Conservation (phyloP, 2,329 filamentous ascomycete species). For the Pseudogymnoascus sp. region DNA sequence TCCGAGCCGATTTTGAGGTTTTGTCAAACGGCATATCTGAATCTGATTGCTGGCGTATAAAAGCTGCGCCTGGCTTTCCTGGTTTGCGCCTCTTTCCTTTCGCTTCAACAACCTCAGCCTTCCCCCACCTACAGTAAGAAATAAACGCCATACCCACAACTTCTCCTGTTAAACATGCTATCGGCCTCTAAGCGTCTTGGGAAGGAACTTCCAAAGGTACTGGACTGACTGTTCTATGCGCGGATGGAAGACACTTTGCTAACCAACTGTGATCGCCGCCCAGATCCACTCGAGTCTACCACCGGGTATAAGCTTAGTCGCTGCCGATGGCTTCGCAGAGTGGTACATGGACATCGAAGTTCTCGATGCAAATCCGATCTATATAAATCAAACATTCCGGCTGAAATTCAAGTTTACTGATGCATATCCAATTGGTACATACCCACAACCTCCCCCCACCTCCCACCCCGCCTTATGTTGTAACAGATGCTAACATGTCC, state of each 20-base stretch:
- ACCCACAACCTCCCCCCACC: neutral
- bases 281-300: constrained; percentile 35
- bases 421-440: constrained; percentile 80
- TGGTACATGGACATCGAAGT: constrained; percentile 92
- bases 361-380: constrained; percentile 83
- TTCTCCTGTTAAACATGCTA: constrained; percentile 19
- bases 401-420: constrained; percentile 79
- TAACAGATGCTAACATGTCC: neutral
- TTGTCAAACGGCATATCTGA: neutral
- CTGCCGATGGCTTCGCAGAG: constrained; percentile 74
- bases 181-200: constrained; percentile 48
- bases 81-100: constrained; percentile 5
- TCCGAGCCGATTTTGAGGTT: neutral
- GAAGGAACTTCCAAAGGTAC: constrained; percentile 53
- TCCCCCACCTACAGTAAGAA: neutral
- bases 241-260: neutral
- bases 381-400: constrained; percentile 70
- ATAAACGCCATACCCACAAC: neutral
- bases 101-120: neutral
- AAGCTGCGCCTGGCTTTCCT: constrained; percentile 5
- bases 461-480: neutral
- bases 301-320: constrained; percentile 69
- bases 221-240: constrained; percentile 15
- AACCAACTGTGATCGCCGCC: neutral
- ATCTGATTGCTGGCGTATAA: constrained; percentile 7